Percentiles rank a stretch among this genome's conserved stretches.
Evolutionary conservation across 2,329 filamentous ascomycete genomes (phyloP).

Genomic region (Domatiomyces catenatus): DNA sequence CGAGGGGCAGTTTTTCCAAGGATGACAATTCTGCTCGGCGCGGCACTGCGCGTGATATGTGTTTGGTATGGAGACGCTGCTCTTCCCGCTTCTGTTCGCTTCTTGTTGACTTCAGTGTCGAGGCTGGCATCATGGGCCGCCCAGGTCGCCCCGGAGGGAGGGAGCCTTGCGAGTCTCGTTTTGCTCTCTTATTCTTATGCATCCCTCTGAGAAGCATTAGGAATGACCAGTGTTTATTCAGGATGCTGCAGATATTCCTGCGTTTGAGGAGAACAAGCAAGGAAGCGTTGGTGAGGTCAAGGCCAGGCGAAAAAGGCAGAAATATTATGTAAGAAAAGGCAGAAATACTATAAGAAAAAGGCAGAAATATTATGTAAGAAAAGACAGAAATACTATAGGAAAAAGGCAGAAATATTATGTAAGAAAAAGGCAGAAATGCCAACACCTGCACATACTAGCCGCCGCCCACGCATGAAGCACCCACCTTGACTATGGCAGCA

Average conservation of each 20-base stretch:
- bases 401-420: too few relatives aligned
- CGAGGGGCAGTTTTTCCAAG: constrained; percentile 34
- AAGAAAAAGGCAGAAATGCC: too few relatives aligned
- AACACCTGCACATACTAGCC: too few relatives aligned
- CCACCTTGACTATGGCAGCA: too few relatives aligned
- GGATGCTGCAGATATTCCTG: background rate
- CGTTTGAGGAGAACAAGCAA: too few relatives aligned
- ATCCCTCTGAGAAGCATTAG: background rate
- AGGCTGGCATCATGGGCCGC: constrained; percentile 10
- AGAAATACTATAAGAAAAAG: too few relatives aligned
- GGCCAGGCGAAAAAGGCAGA: too few relatives aligned
- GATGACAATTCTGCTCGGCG: constrained; percentile 15
- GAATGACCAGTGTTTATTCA: background rate
- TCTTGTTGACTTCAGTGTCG: constrained; percentile 7
- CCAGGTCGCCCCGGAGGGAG: constrained; percentile 2
- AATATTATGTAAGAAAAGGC: too few relatives aligned
- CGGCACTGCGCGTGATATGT: background rate
- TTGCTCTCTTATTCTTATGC: background rate
- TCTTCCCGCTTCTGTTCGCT: constrained; percentile 5
- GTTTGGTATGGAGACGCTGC: constrained; percentile 1
- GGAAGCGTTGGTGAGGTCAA: too few relatives aligned
- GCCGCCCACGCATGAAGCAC: too few relatives aligned
- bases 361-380: too few relatives aligned
- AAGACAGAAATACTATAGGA: too few relatives aligned
- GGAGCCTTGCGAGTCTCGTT: background rate